phyloP scores from a whole-genome alignment of 2,329 filamentous ascomycete species.

The Davidsoniella virescens region DNA sequence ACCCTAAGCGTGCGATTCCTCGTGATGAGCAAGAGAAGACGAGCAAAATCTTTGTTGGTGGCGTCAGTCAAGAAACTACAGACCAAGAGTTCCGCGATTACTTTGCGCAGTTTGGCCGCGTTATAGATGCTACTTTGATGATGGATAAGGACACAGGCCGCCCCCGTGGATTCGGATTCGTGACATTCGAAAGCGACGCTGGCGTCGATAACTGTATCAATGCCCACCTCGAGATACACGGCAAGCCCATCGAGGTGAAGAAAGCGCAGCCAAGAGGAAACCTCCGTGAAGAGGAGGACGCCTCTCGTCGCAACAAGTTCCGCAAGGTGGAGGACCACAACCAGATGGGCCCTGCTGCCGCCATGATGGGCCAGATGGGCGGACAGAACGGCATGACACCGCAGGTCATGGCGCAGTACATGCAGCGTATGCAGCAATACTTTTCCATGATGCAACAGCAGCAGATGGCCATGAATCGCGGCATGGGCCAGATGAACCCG shows the following conservation, averaged over 20 bases:
- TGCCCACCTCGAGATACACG: conserved; percentile 75
- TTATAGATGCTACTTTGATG: conserved; percentile 96
- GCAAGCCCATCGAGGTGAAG: conserved; percentile 96
- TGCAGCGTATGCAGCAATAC: conserved; percentile 96
- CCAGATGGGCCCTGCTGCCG: conserved; percentile 16
- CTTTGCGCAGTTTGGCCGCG: conserved; percentile 89
- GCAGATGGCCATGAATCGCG: conserved; percentile 52
- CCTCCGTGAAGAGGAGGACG: conserved; percentile 75
- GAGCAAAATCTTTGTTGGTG: conserved; percentile 96
- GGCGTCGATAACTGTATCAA: conserved; percentile 85
- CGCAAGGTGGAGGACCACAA: conserved; percentile 35
- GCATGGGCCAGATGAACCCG: conserved; percentile 31
- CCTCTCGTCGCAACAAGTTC: conserved; percentile 45
- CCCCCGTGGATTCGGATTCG: conserved; percentile 90
- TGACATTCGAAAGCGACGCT: conserved; percentile 91
- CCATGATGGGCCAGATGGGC: conserved; percentile 28
- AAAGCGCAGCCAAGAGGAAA: conserved; percentile 93
- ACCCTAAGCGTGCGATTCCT: conserved; percentile 92
- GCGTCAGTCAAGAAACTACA: conserved; percentile 91
- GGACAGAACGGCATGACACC: conserved; percentile 61
- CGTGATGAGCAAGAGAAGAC: conserved; percentile 97
- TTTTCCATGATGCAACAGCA: conserved; percentile 90
- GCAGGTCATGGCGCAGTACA: conserved; percentile 96
- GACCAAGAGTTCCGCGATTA: conserved; percentile 94
- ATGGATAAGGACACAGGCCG: conserved; percentile 99